phyloP scores from a whole-genome alignment of 2,329 filamentous ascomycete genomes.

The Phoma sp. region DNA sequence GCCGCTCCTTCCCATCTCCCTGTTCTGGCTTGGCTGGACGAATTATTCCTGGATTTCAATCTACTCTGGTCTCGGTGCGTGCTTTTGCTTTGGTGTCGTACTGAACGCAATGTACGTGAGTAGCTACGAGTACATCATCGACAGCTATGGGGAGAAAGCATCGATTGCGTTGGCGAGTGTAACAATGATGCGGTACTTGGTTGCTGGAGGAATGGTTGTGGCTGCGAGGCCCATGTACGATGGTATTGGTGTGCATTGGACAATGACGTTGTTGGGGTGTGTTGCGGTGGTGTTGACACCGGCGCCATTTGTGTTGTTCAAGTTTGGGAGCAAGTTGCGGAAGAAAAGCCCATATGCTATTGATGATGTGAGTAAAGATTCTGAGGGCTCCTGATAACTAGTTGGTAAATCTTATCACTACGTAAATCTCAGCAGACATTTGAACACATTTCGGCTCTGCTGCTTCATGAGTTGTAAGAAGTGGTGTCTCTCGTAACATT shows the following conservation, averaged over 20 bases:
- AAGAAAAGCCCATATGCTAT: conserved; percentile 27
- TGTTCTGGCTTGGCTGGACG: conserved; percentile 61
- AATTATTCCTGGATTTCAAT: neutral
- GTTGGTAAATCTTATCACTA: neutral
- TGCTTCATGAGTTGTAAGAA: too few species aligned
- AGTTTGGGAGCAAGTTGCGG: conserved; percentile 40
- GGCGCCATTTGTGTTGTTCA: conserved; percentile 48
- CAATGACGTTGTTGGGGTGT: conserved; percentile 50
- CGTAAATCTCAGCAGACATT: too few species aligned
- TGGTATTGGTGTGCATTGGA: conserved; percentile 51
- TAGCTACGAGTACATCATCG: conserved; percentile 45
- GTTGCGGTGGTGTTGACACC: conserved; percentile 42
- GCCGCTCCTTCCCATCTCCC: conserved; percentile 72
- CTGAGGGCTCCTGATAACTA: too few species aligned
- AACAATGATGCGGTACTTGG: conserved; percentile 38
- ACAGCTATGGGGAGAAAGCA: conserved; percentile 52
- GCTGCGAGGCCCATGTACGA: conserved; percentile 50
- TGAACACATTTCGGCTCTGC: too few species aligned
- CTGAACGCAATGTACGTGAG: conserved; percentile 55
- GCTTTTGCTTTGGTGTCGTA: conserved; percentile 44
- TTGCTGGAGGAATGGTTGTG: conserved; percentile 51
- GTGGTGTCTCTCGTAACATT: too few species aligned
- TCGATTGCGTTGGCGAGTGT: conserved; percentile 51
- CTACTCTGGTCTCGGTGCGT: conserved; percentile 10
- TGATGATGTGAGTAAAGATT: neutral